phyloP scores from a whole-genome alignment of 768 basidiomycete species.

The Phylloporus scabripes region DNA sequence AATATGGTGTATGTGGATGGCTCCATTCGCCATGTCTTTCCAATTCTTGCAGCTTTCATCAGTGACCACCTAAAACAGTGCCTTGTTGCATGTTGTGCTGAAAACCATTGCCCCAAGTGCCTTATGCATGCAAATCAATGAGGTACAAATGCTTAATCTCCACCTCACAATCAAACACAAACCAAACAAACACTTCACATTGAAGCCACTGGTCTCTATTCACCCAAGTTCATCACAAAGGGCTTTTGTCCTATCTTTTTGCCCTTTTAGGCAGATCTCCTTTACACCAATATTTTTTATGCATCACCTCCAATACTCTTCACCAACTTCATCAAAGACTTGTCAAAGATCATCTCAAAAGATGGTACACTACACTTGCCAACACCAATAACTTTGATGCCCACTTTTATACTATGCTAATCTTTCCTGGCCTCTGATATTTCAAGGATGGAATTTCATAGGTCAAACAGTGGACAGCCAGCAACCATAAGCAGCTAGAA shows the following conservation, averaged over 20 bases:
- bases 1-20: constrained; percentile 8
- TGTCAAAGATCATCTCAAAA: constrained; percentile 4
- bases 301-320: background rate
- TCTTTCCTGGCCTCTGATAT: background rate
- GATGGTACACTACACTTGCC: background rate
- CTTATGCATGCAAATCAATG: background rate
- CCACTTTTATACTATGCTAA: background rate
- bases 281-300: background rate
- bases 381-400: background rate
- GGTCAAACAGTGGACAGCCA: background rate
- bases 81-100: background rate
- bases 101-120: constrained; percentile 3
- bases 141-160: background rate
- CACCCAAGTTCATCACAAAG: background rate
- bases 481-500: constrained; percentile 2
- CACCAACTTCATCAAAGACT: constrained; percentile 2
- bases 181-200: background rate
- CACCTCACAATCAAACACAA: background rate
- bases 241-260: background rate
- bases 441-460: background rate
- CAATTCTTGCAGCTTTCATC: background rate
- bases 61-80: constrained; percentile 2
- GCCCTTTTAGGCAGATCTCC: constrained; percentile 2
- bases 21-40: background rate
- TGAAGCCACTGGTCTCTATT: background rate